These are phyloP conservation scores for Batrachochytrium dendrobatidis DNA, from an alignment of 371 early-diverging fungal species.

Conservation along the genomic window DNA sequence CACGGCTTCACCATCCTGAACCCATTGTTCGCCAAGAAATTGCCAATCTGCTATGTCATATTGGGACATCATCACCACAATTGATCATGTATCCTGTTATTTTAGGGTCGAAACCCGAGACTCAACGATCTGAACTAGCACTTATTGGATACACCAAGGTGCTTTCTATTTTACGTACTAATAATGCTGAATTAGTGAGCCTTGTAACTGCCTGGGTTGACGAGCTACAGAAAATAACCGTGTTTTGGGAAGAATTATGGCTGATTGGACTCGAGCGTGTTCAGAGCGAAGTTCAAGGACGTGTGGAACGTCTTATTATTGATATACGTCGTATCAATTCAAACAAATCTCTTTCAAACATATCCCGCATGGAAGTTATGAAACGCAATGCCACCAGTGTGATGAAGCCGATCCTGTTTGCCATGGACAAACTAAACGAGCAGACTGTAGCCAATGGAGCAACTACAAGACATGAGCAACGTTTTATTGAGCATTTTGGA, in stretches of 20 bases:
- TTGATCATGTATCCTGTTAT: slow-evolving; percentile 64
- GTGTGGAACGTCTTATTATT: slow-evolving; percentile 48
- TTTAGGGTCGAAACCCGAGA: slow-evolving; percentile 51
- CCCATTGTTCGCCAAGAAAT: slow-evolving; percentile 46
- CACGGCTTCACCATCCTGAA: slow-evolving; percentile 62
- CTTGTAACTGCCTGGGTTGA: slow-evolving; percentile 53
- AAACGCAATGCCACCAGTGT: slow-evolving; percentile 47
- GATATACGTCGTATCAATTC: slow-evolving; percentile 45
- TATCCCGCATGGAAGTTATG: slow-evolving; percentile 43
- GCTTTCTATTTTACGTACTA: slow-evolving; percentile 30
- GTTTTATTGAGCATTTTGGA: slow-evolving; percentile 56
- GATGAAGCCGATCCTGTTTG: slow-evolving; percentile 50
- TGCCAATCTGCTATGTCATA: slow-evolving; percentile 45
- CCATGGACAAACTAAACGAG: slow-evolving; percentile 47
- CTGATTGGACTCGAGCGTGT: slow-evolving; percentile 56
- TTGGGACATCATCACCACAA: slow-evolving; percentile 57
- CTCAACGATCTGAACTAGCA: slow-evolving; percentile 8
- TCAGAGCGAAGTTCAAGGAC: slow-evolving; percentile 51
- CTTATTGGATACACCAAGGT: background rate
- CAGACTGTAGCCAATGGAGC: slow-evolving; percentile 29
- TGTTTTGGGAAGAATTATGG: slow-evolving; percentile 81
- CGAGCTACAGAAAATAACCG: slow-evolving; percentile 66
- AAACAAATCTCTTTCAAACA: slow-evolving; percentile 30
- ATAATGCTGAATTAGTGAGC: slow-evolving; percentile 42
- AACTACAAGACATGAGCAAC: slow-evolving; percentile 58